Evolutionary conservation across 2,329 filamentous ascomycete genomes (phyloP).

Genomic region (Knufia fluminis): DNA sequence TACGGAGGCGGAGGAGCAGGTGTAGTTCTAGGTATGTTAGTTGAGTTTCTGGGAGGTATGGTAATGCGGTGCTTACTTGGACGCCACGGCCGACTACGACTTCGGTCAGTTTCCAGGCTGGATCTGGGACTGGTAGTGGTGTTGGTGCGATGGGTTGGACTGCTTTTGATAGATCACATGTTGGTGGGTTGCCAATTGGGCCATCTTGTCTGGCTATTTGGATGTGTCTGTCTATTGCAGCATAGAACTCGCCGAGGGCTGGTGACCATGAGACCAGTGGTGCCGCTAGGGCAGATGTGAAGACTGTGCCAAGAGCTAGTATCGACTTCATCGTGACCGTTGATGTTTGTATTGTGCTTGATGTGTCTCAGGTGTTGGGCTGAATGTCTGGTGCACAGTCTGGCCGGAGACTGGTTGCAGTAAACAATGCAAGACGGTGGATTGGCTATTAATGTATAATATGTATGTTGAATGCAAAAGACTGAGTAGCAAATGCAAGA

Average conservation of each 20-base stretch:
- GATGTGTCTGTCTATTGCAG: slow-evolving; percentile 33
- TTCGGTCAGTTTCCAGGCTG: slow-evolving; percentile 59
- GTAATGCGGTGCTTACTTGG: slow-evolving; percentile 30
- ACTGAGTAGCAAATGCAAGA: slow-evolving; percentile 8
- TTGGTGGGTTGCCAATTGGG: slow-evolving; percentile 16
- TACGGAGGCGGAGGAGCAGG: slow-evolving; percentile 56
- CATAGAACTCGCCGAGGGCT: slow-evolving; percentile 32
- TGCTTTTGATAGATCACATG: slow-evolving; percentile 30
- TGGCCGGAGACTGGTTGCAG: not conserved
- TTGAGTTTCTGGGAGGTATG: not conserved
- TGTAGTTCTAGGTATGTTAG: slow-evolving; percentile 67
- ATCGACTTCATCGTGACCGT: slow-evolving; percentile 3
- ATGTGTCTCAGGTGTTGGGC: not conserved
- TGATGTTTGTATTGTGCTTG: not conserved
- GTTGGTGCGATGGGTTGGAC: slow-evolving; percentile 39
- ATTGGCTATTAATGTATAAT: slow-evolving; percentile 7
- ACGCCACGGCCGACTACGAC: slow-evolving; percentile 81
- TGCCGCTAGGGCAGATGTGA: slow-evolving; percentile 28
- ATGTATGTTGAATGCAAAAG: not conserved
- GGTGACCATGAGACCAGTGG: slow-evolving; percentile 31
- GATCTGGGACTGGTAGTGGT: slow-evolving; percentile 50
- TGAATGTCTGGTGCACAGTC: not conserved
- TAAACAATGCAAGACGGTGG: not conserved
- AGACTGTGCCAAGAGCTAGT: not conserved
- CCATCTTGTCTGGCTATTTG: slow-evolving; percentile 19